Percentiles rank a stretch among this genome's conserved stretches.
phyloP scores from a whole-genome alignment of 2,329 filamentous ascomycete genomes.

The Ophiostoma sp. region DNA sequence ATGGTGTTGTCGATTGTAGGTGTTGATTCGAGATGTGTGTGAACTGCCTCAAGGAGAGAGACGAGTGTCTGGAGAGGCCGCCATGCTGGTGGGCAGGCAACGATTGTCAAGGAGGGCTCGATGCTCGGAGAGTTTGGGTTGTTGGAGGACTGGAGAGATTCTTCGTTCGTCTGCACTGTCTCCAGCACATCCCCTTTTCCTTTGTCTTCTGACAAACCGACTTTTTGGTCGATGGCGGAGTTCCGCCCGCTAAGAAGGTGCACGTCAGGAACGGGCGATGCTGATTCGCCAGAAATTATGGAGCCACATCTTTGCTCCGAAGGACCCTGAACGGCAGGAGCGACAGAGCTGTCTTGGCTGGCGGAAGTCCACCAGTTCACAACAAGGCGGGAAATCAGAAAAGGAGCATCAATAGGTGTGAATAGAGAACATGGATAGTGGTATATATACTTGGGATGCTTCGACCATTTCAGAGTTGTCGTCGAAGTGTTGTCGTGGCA shows the following conservation, averaged over 20 bases:
- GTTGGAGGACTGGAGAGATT: neutral
- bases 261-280: no score
- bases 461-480: neutral
- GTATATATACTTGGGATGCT: neutral
- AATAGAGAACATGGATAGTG: neutral
- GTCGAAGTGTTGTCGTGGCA: neutral
- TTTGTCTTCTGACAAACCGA: neutral
- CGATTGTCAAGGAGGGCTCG: neutral
- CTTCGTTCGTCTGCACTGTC: no score
- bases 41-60: neutral
- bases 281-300: neutral
- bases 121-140: neutral
- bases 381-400: neutral
- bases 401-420: neutral
- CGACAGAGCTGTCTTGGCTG: neutral
- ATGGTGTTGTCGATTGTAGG: neutral
- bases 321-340: neutral
- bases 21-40: neutral
- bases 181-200: neutral
- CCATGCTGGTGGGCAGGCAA: neutral
- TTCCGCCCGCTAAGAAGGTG: neutral
- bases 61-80: neutral
- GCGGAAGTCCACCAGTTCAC: constrained; percentile 17
- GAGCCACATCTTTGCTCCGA: neutral
- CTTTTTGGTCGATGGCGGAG: neutral